Base-by-base conservation (phyloP, 768 basidiomycete species). In the Termitomyces sp. region DNA sequence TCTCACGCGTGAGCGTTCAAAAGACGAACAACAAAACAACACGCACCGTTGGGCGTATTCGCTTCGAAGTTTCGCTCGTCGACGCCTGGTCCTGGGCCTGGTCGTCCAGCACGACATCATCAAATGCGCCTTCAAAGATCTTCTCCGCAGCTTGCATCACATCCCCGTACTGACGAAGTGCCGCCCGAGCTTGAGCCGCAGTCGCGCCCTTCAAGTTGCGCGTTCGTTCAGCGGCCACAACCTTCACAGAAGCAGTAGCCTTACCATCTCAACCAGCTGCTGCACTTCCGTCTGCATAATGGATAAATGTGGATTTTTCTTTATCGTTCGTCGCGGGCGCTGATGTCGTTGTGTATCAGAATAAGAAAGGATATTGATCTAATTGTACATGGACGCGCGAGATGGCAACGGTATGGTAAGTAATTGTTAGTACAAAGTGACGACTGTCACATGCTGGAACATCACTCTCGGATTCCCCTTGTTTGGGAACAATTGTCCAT, bases 101-200 rank as follows among this genome's bases (percentile, higher is more conserved):
- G 19, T 74, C 79, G 54, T 80, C 83, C 61, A 10, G 30, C 2
- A 78, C 70, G n/a, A 91, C 73, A 65, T 87, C 72, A 62, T 90
- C 88, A 63, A 90, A 93, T 60, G 87, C 83, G 12, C 94, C 94
- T 58, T 89, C 86, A 58, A 92, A 89, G 57, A 92, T 83, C 45
- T 79, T 78, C 68, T 93, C 93, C 2, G 93, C 93, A 14, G 94
- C 94, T 65, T 90, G 79, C 89, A 92, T 91, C 35, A 94, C 92
- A 77, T 98, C 93, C 58, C 84, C 89, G 66, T 88, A 81, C 63
- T 85, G 83, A 58, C 77, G 80, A 65, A 97, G 71, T 17, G 94
- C 94, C 30, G 88, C 90, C 62, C 81, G 82, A 40, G 95, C 94
- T 72, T 94, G 90, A 12, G 84, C 81, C 11, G 71, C 67, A 0